These are phyloP conservation scores for Carex myosuroides DNA, from an alignment of 176 grass and related monocot species.

Conservation along the genomic window DNA sequence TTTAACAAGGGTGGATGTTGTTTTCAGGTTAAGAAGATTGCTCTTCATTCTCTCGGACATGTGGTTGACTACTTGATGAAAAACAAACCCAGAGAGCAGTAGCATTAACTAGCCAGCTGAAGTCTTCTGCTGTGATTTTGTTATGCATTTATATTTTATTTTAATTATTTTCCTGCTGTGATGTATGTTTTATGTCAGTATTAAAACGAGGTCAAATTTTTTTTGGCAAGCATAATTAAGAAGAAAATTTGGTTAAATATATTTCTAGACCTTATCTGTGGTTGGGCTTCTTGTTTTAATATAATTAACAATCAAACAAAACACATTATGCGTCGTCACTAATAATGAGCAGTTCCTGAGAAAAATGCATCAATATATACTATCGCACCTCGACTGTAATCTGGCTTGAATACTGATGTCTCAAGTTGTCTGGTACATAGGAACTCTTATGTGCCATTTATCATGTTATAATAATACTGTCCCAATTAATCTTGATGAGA, in stretches of 20 bases:
- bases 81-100: conserved; percentile 18
- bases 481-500: no score
- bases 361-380: no score
- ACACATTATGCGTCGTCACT: no score
- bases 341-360: no score
- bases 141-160: not conserved
- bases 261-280: not conserved
- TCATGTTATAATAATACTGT: not conserved
- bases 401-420: no score
- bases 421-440: not conserved
- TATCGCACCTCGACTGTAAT: no score
- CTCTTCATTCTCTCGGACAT: conserved; percentile 39
- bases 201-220: not conserved
- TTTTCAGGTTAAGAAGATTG: conserved; percentile 72
- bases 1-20: not conserved
- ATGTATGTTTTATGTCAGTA: not conserved
- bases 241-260: not conserved
- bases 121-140: not conserved
- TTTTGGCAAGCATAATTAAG: not conserved
- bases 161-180: not conserved
- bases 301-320: not conserved
- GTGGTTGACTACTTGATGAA: conserved; percentile 27
- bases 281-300: not conserved
- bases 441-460: not conserved
- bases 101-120: not conserved